Conservation (phyloP, 225 moss, liverwort and hornwort species). For the Polytrichum formosum region DNA sequence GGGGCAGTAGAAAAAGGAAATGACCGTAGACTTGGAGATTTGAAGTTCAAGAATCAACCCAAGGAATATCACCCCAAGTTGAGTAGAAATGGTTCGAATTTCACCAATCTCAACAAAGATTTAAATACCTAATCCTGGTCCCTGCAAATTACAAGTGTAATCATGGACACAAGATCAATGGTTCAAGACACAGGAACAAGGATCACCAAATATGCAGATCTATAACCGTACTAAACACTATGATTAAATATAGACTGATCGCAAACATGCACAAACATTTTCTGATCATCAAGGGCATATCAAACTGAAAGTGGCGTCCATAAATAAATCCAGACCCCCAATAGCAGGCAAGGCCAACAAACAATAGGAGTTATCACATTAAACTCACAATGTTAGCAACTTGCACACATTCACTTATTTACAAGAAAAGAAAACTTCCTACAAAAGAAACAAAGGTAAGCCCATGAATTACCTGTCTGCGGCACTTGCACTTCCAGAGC, state of each 20-base stretch:
- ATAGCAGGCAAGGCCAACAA: background rate
- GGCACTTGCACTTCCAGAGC: slow-evolving; percentile 40
- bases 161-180: background rate
- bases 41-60: slow-evolving; percentile 5
- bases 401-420: background rate
- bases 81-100: background rate
- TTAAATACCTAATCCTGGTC: slow-evolving; percentile 8
- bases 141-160: slow-evolving; percentile 7
- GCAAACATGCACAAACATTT: no score
- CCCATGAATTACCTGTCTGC: slow-evolving; percentile 41
- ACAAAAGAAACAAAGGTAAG: background rate
- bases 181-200: no score
- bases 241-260: no score
- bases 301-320: background rate
- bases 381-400: background rate
- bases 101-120: slow-evolving; percentile 11
- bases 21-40: background rate
- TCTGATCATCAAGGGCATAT: no score
- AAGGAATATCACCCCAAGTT: background rate
- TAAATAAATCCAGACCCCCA: background rate
- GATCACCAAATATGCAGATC: no score
- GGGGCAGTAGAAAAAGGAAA: slow-evolving; percentile 9
- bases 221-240: no score
- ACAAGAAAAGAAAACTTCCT: background rate
- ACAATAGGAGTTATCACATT: background rate